Evolutionary conservation across 495 filamentous ascomycete species (phyloP), one percentile per base, ranked within the genome.

Genomic region (Penicillium cosmopolitanum): DNA sequence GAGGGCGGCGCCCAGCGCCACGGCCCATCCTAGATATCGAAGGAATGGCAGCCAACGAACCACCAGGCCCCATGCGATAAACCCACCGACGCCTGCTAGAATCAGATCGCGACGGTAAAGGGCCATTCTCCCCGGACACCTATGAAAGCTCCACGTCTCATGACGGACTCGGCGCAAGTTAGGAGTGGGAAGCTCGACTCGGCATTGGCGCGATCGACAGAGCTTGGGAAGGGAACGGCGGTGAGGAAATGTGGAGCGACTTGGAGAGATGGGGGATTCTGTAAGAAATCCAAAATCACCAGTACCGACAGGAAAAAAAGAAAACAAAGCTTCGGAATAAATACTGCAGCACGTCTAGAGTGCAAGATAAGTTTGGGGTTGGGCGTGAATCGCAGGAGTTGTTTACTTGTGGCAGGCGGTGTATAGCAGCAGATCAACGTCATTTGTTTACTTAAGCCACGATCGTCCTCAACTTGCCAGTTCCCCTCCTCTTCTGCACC

Each of bases 1-100:
- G 55, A 89, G 55, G 47, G 87, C 59, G 55, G 80, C 73, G 61
- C 93, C 93, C 55, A 83, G 76, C 56, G 86, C 73, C 70, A 96
- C 89, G 52, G 92, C 91, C 68, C 92, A 89, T 65, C 87, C 90
- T 25, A 88, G 80, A 80, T 87, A 96, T 69, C 92, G 89, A 42
- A 96, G 80, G 36, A 84, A 65, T 10, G 93, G 92, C 66, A 89
- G 76, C 88, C 90, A 95, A 75, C 87, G 84, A 59, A 91, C 85
- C 34, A 86, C 82, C 69, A 90, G 86, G 19, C 89, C 91, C 93
- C 93, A 97, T 62, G 91, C 84, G 64, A 97, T 81, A 72, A 96
- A 96, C 62, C 73, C 82, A 69, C 81, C 84, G 63, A 90, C 73
- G 67, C 83, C 83, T 64, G 88, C 85, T 65, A 92, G 66, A 68